Base-by-base conservation (phyloP, 1,284 basidiomycete genomes). In the Inonotus obliquus region DNA sequence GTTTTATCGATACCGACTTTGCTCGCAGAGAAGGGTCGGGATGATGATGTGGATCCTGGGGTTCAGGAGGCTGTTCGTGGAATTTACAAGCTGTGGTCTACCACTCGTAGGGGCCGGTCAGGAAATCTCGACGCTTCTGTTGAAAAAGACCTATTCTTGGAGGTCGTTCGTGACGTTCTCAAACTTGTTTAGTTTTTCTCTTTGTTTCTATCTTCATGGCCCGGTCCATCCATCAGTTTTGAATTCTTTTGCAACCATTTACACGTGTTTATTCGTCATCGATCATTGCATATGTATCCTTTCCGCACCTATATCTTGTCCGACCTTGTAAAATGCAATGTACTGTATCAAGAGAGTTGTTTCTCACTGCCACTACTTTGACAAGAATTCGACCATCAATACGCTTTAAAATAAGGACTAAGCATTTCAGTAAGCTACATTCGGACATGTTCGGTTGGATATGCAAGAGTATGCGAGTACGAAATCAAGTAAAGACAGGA, bases 1-100 rank as follows among this genome's bases (percentile, higher is more conserved):
- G 19, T 27, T 9, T 52, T n/a, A 9, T 41, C 53, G 7, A 45
- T 47, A 9, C 54, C 19, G 17, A 29, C 25, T 4, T 44, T 25
- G 13, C 35, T 55, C 10, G 47, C 11, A 7, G 52, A 19, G 29
- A 62, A 65, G 21, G 23, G 45, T 25, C 51, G 29, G 27, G 53
- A 39, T 11, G 63, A 27, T 29, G 59, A 59, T 11, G 64, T 56
- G n/a, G 69, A 68, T 23, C 67, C 64, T 14, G 65, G 71, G 10
- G 65, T 75, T 61, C 73, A 66, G 55, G 74, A 76, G 32, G 75
- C 79, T 35, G 76, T 86, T 51, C 75, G 75, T 45, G 79, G 80
- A 7, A 66, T 85, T 32, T 85, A 80, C 69, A 72, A 69, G 17
- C 72, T 86, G 27, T 87, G 84, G 83, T 79, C 73, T 62, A 65